phyloP scores from a whole-genome alignment of 176 grass and related monocot genomes.

The Oryza rufipogon region DNA sequence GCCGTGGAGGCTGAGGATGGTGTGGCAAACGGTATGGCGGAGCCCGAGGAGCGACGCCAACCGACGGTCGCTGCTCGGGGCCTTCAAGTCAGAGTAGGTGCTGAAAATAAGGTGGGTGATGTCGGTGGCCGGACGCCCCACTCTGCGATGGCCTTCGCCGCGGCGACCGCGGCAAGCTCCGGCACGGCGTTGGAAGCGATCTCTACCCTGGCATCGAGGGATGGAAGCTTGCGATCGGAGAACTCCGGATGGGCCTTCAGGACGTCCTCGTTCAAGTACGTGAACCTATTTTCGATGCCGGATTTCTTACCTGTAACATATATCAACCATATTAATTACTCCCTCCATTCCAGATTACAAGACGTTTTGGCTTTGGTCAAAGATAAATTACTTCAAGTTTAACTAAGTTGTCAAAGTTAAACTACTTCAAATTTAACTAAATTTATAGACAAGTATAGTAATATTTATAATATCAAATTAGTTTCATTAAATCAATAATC shows the following conservation, averaged over 20 bases:
- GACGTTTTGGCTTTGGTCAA: too few species aligned
- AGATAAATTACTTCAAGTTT: too few species aligned
- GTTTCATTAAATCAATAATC: too few species aligned
- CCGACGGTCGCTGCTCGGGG: slow-evolving; percentile 36
- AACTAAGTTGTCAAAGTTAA: too few species aligned
- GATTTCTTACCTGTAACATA: slow-evolving; percentile 26
- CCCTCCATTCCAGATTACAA: too few species aligned
- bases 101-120: slow-evolving; percentile 53
- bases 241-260: slow-evolving; percentile 34
- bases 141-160: slow-evolving; percentile 46
- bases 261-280: slow-evolving; percentile 25
- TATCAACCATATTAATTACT: background rate
- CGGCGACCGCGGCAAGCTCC: slow-evolving; percentile 39
- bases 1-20: slow-evolving; percentile 31
- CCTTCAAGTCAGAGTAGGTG: slow-evolving; percentile 43
- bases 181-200: slow-evolving; percentile 37
- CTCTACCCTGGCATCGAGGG: slow-evolving; percentile 39
- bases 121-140: slow-evolving; percentile 49
- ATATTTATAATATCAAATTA: too few species aligned
- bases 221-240: slow-evolving; percentile 23
- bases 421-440: too few species aligned
- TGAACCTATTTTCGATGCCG: slow-evolving; percentile 37
- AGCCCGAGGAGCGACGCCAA: slow-evolving; percentile 52
- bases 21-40: slow-evolving; percentile 2
- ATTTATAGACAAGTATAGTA: too few species aligned